Base-by-base conservation (phyloP, 2,329 filamentous ascomycete genomes). In the Neopestalotiopsis sp. region DNA sequence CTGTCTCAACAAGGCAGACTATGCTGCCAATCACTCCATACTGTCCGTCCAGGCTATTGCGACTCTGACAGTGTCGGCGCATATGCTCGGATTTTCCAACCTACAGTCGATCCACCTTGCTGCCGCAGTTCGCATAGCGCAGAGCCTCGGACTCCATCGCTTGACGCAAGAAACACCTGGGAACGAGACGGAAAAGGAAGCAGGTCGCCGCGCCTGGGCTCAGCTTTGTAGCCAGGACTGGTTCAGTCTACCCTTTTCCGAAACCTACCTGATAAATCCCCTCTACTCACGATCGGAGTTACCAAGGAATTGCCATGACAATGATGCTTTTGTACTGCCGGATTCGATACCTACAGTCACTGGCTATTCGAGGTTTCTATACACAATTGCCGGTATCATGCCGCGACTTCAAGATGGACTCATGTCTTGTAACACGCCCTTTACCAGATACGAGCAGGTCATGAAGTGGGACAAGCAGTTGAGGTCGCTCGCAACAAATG, bases 1-100 rank as follows among this genome's bases (percentile, higher is more conserved):
- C 1, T 85, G 82, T 71, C 75, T 87, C 1, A 82, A 85, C 49
- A 75, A 81, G 4, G 84, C 82, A 2, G 81, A 84, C 63, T 87
- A 82, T 69, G 84, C 82, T 65, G 80, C 80, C 49, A 75, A 76
- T 57, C 80, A 83, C 70, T 81, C 81, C 13, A 77, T 84, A 2
- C 79, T 81, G 61, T 79, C 82, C 0, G 78, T 86, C 3, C 81
- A 86, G 71, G 80, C 84, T 4, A 84, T 87, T 53, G 76, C 82
- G 10, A 83, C 81, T 1, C 75, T 85, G 38, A 85, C 85, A n/a
- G 82, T 84, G 3, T 82, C 82, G 9, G 84, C 84, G 9, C 85
- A 87, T 73, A 75, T 85, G 17, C 78, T 86, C 1, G 85, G 85
- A 1, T 82, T 81, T 30, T 83, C 83, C 6, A 85, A 84, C 70